Base-by-base conservation (phyloP, 1,284 basidiomycete species). In the Malassezia restricta region DNA sequence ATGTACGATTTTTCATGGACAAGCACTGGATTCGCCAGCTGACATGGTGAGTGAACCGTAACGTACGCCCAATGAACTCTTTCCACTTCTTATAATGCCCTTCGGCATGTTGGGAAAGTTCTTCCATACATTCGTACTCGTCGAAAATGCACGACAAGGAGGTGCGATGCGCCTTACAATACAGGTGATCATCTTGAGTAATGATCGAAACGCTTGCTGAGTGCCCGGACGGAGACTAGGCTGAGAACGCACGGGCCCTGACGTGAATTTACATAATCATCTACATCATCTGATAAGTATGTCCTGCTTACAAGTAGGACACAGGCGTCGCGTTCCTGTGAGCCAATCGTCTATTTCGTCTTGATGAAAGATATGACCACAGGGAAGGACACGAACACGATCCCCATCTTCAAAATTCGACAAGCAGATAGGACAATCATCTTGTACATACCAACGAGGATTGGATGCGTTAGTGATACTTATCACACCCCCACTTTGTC, bases 251-350 rank as follows among this genome's bases (percentile, higher is more conserved):
- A 47, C 46, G 35, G 44, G 27, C 44, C 24, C 5, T 20, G 17
- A 8, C 20, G 20, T 24, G 20, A 24, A 24, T 24, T 24, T 24
- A 24, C 20, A 24, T 24, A 24, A 24, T 24, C 20, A 24, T 24
- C 20, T 24, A 24, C 20, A 24, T 24, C 20, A 24, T 24, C 20
- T 24, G 2, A 4, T 24, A 31, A 15, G 2, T 3, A 69, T 62
- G 33, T 73, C 71, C 12, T 66, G 56, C 57, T 71, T 71, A 50
- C 71, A 73, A n/a, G 69, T 71, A 3, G 71, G 71, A 47, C 71
- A 73, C 11, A 71, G 47, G 45, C 69, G 70, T 49, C 66, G 63
- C 32, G 65, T 57, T n/a, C 59, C 47, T 11, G 62, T 56, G 15
- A 73, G 56, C 71, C 71, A 73, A 15, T 64, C 61, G 49, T 73